Conservation (phyloP, 306 rosid species). For the Quillaja saponaria region DNA sequence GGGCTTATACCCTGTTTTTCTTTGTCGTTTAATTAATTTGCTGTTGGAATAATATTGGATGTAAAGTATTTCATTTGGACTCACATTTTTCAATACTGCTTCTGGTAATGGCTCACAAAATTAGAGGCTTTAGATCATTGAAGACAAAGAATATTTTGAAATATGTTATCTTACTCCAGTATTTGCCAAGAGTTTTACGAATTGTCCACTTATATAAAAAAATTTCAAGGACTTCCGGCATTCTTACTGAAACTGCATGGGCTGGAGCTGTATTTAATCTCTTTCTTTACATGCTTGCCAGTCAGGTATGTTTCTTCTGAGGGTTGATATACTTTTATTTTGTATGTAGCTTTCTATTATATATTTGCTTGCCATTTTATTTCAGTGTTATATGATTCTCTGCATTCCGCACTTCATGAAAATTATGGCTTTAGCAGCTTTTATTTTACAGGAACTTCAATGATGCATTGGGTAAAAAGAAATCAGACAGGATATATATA, state of each 20-base stretch:
- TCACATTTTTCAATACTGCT: slow-evolving; percentile 34
- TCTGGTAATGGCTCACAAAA: slow-evolving; percentile 61
- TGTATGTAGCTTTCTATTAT: too few relatives aligned
- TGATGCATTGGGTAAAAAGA: background rate
- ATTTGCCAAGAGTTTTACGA: slow-evolving; percentile 78
- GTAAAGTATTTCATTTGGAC: slow-evolving; percentile 1
- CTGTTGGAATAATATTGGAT: background rate
- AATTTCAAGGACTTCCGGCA: slow-evolving; percentile 94
- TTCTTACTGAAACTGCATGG: slow-evolving; percentile 97
- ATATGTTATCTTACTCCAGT: slow-evolving; percentile 73
- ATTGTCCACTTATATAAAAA: slow-evolving; percentile 83
- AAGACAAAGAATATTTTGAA: slow-evolving; percentile 84
- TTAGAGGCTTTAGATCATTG: slow-evolving; percentile 60
- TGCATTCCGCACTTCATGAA: too few relatives aligned
- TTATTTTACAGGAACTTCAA: too few relatives aligned
- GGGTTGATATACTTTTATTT: too few relatives aligned
- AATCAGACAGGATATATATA: too few relatives aligned
- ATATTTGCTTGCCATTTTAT: too few relatives aligned
- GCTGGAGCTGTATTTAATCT: slow-evolving; percentile 98
- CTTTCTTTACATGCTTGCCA: slow-evolving; percentile 93
- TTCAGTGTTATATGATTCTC: too few relatives aligned
- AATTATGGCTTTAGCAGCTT: too few relatives aligned
- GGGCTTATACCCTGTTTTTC: background rate
- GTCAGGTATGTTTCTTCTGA: slow-evolving; percentile 87
- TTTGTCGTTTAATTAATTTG: background rate